phyloP scores from a whole-genome alignment of 2,329 filamentous ascomycete species.

The Fusarium clavum region DNA sequence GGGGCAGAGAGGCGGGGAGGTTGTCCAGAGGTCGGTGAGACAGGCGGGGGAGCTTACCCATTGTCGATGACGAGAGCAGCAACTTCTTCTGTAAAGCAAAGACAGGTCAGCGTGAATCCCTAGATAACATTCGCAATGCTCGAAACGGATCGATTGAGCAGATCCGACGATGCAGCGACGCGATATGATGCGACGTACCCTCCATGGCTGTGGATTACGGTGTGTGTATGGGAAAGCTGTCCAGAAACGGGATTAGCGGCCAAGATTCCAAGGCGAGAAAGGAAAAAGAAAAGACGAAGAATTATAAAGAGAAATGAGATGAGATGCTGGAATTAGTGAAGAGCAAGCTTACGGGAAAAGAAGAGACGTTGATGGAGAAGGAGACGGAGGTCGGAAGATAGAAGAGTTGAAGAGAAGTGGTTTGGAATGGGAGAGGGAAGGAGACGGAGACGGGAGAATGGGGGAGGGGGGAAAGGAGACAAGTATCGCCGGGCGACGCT shows the following conservation, averaged over 20 bases:
- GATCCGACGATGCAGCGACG: slow-evolving; percentile 42
- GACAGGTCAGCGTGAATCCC: slow-evolving; percentile 56
- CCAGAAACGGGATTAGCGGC: slow-evolving; percentile 50
- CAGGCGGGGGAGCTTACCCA: slow-evolving; percentile 82
- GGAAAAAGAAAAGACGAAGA: slow-evolving; percentile 40
- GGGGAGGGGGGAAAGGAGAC: slow-evolving; percentile 50
- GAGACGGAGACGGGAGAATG: slow-evolving; percentile 44
- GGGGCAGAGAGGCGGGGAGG: slow-evolving; percentile 37
- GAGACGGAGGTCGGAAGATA: slow-evolving; percentile 46
- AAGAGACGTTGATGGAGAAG: slow-evolving; percentile 48
- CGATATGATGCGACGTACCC: slow-evolving; percentile 57
- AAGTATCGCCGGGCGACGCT: slow-evolving; percentile 51
- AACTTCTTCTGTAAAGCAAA: slow-evolving; percentile 87
- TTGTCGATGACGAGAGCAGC: slow-evolving; percentile 99
- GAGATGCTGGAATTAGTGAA: slow-evolving; percentile 21
- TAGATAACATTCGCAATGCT: slow-evolving; percentile 37
- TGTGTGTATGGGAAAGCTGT: slow-evolving; percentile 50
- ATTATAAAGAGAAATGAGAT: slow-evolving; percentile 39
- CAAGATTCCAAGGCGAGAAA: slow-evolving; percentile 33
- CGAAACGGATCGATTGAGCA: slow-evolving; percentile 37
- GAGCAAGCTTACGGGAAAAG: slow-evolving; percentile 45
- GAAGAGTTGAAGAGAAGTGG: slow-evolving; percentile 47
- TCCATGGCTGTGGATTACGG: slow-evolving; percentile 66
- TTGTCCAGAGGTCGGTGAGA: slow-evolving; percentile 52
- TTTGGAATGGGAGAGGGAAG: slow-evolving; percentile 48